These are phyloP conservation scores for Trypanosoma boissoni DNA, from an alignment of 208 protist species.

Conservation along the genomic window DNA sequence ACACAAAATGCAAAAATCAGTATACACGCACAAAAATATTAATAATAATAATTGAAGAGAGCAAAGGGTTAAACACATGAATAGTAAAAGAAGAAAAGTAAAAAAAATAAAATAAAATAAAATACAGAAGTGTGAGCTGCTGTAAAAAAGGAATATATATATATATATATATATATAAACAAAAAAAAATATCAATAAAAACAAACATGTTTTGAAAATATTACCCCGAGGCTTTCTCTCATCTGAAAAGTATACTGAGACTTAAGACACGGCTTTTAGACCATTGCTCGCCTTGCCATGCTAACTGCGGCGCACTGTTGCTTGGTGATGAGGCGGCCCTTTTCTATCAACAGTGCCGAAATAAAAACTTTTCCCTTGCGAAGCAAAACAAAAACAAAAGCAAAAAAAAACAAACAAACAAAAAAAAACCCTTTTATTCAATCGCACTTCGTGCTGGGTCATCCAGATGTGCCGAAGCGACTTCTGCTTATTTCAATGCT, in stretches of 20 bases:
- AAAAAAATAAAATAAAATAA: background rate
- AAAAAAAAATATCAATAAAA: no score
- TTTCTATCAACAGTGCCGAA: background rate
- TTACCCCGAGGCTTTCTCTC: no score
- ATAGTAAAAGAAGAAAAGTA: background rate
- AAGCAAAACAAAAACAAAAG: background rate
- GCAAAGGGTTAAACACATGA: background rate
- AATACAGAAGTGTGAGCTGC: background rate
- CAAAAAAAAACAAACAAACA: conserved; percentile 8
- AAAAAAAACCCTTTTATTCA: conserved; percentile 12
- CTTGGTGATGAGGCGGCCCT: background rate
- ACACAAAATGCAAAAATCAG: no score
- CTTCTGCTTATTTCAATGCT: no score
- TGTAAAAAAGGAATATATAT: background rate
- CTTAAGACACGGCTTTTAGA: no score
- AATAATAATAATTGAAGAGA: no score
- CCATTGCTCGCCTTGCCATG: background rate
- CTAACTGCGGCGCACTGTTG: background rate
- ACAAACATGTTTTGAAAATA: no score
- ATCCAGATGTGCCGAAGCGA: no score
- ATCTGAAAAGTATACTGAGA: no score
- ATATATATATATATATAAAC: background rate
- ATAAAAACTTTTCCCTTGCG: background rate
- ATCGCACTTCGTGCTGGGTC: no score
- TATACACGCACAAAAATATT: background rate